phyloP scores from a whole-genome alignment of 768 basidiomycete species.

The Russula griseocarnosa region DNA sequence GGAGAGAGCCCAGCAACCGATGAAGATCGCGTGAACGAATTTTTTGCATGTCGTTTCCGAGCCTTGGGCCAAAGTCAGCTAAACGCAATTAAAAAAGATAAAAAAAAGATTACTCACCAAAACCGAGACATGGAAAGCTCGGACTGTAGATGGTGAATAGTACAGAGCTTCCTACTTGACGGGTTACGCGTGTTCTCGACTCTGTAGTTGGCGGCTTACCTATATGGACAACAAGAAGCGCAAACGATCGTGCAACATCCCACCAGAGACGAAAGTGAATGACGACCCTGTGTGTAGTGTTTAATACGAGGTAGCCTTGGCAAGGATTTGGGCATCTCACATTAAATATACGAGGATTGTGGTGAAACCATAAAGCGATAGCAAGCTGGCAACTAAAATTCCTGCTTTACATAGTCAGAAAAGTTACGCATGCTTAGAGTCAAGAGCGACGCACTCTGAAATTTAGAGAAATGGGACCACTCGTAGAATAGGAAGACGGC shows the following conservation, averaged over 20 bases:
- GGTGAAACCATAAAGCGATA: constrained; percentile 17
- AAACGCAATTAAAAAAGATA: neutral
- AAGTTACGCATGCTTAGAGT: neutral
- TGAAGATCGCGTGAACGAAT: constrained; percentile 4
- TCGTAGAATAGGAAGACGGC: constrained; percentile 6
- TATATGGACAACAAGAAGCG: constrained; percentile 16
- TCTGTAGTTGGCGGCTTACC: constrained; percentile 11
- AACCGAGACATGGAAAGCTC: constrained; percentile 14
- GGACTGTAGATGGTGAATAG: constrained; percentile 11
- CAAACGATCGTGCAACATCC: constrained; percentile 18
- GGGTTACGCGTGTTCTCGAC: neutral
- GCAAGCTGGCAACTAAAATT: neutral
- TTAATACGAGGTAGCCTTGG: no score
- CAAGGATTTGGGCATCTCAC: constrained; percentile 6
- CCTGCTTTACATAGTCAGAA: constrained; percentile 10
- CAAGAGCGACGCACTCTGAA: constrained; percentile 16
- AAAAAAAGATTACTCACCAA: constrained; percentile 9
- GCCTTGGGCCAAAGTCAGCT: neutral
- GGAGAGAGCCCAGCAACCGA: constrained; percentile 21
- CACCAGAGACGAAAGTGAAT: constrained; percentile 18
- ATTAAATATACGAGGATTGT: constrained; percentile 25
- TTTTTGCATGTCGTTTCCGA: constrained; percentile 4
- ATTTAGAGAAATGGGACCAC: constrained; percentile 3
- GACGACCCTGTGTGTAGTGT: constrained; percentile 15
- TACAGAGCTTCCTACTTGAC: constrained; percentile 11